These are phyloP conservation scores for Alectoria sarmentosa DNA, from an alignment of 495 filamentous ascomycete species.

Conservation along the genomic window DNA sequence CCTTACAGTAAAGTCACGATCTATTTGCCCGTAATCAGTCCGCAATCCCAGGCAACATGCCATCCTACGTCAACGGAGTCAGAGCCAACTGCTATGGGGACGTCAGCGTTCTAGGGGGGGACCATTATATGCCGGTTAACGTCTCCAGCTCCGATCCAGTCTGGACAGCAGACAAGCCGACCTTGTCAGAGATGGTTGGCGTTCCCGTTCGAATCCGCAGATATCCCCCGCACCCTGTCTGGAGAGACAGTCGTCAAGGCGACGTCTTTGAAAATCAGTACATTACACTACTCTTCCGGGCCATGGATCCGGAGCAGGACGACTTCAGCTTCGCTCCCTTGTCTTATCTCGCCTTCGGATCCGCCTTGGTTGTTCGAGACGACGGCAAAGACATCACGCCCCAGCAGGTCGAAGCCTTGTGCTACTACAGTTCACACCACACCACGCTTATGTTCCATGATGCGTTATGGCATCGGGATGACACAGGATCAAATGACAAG, in stretches of 20 bases:
- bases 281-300: neutral
- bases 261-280: neutral
- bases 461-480: neutral
- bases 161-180: too few relatives aligned
- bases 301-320: neutral
- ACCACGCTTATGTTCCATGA: neutral
- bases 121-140: too few relatives aligned
- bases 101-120: too few relatives aligned
- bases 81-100: too few relatives aligned
- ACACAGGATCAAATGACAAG: neutral
- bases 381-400: neutral
- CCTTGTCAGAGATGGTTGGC: neutral
- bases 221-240: neutral
- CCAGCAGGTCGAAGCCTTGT: neutral
- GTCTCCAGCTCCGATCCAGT: too few relatives aligned
- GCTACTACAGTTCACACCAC: neutral
- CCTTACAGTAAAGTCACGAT: too few relatives aligned
- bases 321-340: neutral
- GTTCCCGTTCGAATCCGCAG: neutral
- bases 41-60: too few relatives aligned
- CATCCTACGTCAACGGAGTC: too few relatives aligned
- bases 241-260: neutral
- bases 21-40: too few relatives aligned
- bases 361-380: neutral
- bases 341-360: neutral